Percentiles rank a stretch among this genome's conserved stretches.
Evolutionary conservation across 345 rosid genomes (phyloP).

Genomic region (Eucalyptus marginata): DNA sequence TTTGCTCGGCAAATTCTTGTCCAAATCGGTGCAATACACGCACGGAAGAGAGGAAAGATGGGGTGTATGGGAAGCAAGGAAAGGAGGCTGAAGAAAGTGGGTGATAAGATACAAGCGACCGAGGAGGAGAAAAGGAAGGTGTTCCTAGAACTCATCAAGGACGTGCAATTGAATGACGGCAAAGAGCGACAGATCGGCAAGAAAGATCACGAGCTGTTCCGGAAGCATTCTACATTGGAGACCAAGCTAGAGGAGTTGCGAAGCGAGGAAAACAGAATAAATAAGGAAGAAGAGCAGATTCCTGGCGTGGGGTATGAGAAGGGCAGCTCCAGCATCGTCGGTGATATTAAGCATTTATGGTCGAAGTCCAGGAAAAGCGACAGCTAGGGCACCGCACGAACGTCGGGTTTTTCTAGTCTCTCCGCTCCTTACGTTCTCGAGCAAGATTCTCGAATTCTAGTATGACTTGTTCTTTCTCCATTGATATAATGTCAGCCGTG

Average conservation of each 20-base stretch:
- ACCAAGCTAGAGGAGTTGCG: background rate
- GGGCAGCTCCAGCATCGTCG: background rate
- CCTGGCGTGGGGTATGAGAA: background rate
- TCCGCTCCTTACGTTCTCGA: background rate
- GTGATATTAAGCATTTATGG: background rate
- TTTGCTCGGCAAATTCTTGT: background rate
- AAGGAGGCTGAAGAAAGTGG: background rate
- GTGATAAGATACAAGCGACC: accelerated
- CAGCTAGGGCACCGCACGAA: background rate
- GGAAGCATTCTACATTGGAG: accelerated
- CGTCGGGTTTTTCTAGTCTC: background rate
- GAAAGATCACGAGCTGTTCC: accelerated
- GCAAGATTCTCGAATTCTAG: background rate
- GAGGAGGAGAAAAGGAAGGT: background rate
- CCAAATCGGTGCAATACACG: background rate
- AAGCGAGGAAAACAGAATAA: background rate
- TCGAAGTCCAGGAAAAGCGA: background rate
- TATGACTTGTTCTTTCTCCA: background rate
- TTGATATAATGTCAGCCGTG: background rate
- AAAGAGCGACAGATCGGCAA: accelerated
- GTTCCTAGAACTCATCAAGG: background rate
- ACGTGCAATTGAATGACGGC: background rate
- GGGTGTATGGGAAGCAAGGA: background rate
- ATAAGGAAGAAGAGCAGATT: background rate
- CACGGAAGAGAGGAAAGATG: background rate